Evolutionary conservation across 352 stramenopile species (phyloP).

Genomic region (Elongisporangium anandrum): DNA sequence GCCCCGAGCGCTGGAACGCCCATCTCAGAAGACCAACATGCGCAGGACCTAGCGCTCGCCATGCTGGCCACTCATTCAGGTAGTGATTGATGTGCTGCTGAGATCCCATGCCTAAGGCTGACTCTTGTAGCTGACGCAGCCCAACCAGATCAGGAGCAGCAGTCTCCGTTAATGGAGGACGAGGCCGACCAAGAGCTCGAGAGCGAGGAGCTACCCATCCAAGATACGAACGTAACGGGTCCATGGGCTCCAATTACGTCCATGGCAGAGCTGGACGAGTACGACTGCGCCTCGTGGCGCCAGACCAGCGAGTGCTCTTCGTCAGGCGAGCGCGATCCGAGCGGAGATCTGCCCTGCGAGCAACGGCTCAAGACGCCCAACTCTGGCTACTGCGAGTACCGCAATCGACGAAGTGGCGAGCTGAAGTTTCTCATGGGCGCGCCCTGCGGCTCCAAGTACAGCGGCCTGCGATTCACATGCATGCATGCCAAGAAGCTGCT

Average conservation of each 20-base stretch:
- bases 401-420: constrained; percentile 24
- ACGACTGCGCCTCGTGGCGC: constrained; percentile 48
- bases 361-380: constrained; percentile 17
- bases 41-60: not conserved
- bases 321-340: constrained; percentile 18
- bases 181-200: not conserved
- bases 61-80: too few relatives aligned
- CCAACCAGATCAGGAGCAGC: not conserved
- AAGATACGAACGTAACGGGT: not conserved
- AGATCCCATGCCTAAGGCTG: not conserved
- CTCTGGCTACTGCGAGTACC: constrained; percentile 51
- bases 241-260: not conserved
- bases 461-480: constrained; percentile 36
- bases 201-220: not conserved
- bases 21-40: not conserved
- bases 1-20: not conserved
- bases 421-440: constrained; percentile 31
- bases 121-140: not conserved
- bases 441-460: constrained; percentile 46
- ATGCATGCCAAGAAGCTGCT: constrained; percentile 37
- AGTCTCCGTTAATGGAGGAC: not conserved
- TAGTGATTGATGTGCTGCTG: too few relatives aligned
- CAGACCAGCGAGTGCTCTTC: constrained; percentile 38
- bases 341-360: constrained; percentile 28
- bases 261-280: constrained; percentile 34